phyloP scores from a whole-genome alignment of 2,329 filamentous ascomycete species.

The Aspergillus transmontanensis region DNA sequence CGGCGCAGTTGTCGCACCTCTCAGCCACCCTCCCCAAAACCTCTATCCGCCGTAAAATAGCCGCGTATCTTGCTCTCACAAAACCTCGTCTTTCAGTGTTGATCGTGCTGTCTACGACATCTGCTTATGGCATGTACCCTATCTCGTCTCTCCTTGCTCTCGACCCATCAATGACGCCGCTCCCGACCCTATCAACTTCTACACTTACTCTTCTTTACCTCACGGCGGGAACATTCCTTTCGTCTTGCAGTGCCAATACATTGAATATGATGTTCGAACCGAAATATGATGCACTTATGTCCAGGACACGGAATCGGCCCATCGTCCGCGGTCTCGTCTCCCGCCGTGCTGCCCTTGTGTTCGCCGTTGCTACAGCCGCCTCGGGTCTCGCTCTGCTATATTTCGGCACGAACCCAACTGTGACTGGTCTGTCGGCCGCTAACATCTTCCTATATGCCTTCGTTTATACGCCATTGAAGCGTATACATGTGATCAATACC shows the following conservation, averaged over 20 bases:
- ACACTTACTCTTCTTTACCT: slow-evolving; percentile 91
- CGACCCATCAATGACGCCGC: slow-evolving; percentile 65
- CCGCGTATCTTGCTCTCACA: slow-evolving; percentile 85
- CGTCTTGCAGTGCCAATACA: slow-evolving; percentile 87
- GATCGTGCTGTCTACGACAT: slow-evolving; percentile 86
- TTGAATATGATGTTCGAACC: slow-evolving; percentile 98
- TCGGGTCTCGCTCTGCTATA: slow-evolving; percentile 74
- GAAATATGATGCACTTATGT: slow-evolving; percentile 88
- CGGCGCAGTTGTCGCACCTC: slow-evolving; percentile 60
- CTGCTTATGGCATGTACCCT: slow-evolving; percentile 89
- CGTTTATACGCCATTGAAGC: slow-evolving; percentile 90
- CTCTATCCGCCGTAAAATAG: slow-evolving; percentile 67
- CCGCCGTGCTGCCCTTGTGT: slow-evolving; percentile 70
- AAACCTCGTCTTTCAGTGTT: slow-evolving; percentile 93
- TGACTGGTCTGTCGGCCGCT: slow-evolving; percentile 77
- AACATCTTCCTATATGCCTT: slow-evolving; percentile 92
- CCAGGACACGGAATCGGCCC: slow-evolving; percentile 85
- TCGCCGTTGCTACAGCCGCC: slow-evolving; percentile 73
- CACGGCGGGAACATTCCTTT: slow-evolving; percentile 83
- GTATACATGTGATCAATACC: slow-evolving; percentile 82
- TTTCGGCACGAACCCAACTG: slow-evolving; percentile 91
- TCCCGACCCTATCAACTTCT: slow-evolving; percentile 67
- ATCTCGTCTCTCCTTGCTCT: slow-evolving; percentile 84
- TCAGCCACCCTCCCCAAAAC: slow-evolving; percentile 59
- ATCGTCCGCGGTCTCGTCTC: slow-evolving; percentile 80